phyloP scores from a whole-genome alignment of 805 yeast species.

The Candida multigemmis region DNA sequence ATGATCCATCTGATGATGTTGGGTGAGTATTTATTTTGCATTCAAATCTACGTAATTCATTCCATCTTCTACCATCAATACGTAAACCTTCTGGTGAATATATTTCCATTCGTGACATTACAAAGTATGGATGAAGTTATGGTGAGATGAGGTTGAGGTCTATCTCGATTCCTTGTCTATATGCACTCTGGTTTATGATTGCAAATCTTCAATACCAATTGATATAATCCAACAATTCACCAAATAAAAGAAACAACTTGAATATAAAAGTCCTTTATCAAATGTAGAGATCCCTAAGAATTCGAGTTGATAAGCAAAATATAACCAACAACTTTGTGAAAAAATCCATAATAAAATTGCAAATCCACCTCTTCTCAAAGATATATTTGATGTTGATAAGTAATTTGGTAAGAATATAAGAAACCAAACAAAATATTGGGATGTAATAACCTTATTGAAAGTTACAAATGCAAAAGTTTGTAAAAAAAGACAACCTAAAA shows the following conservation, averaged over 20 bases:
- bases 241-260: slow-evolving; percentile 51
- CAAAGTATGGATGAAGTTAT: too few species aligned
- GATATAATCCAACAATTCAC: slow-evolving; percentile 56
- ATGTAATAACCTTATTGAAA: slow-evolving; percentile 61
- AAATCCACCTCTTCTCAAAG: slow-evolving; percentile 25
- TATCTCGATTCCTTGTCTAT: background rate
- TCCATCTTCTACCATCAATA: slow-evolving; percentile 91
- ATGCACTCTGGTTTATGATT: background rate
- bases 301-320: slow-evolving; percentile 69
- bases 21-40: slow-evolving; percentile 86
- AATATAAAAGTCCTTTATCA: slow-evolving; percentile 45
- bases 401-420: slow-evolving; percentile 74
- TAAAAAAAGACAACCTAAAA: slow-evolving; percentile 25
- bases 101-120: slow-evolving; percentile 65
- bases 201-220: slow-evolving; percentile 34
- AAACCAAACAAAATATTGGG: slow-evolving; percentile 96
- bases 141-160: background rate
- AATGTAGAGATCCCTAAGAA: slow-evolving; percentile 66
- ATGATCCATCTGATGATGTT: slow-evolving; percentile 81
- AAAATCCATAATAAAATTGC: slow-evolving; percentile 52
- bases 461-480: slow-evolving; percentile 37
- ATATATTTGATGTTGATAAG: slow-evolving; percentile 36
- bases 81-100: slow-evolving; percentile 95
- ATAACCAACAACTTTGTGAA: slow-evolving; percentile 73
- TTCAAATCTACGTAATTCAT: slow-evolving; percentile 76